phyloP scores from a whole-genome alignment of 306 rosid species.

The Trifolium fragiferum region DNA sequence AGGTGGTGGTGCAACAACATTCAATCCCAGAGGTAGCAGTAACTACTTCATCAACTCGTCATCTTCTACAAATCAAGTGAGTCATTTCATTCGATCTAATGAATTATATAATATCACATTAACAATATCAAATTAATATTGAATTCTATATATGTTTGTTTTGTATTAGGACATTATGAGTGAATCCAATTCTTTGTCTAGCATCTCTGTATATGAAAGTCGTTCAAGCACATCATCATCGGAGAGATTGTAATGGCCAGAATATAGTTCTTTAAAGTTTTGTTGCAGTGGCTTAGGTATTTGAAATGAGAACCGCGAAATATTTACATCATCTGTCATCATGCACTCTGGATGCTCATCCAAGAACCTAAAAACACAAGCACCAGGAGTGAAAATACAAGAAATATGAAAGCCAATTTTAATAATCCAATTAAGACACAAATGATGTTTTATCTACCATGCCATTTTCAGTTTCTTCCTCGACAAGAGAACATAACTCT shows the following conservation, averaged over 20 bases:
- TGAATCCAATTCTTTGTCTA: constrained; percentile 40
- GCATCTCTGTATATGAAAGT: constrained; percentile 52
- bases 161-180: constrained; percentile 50
- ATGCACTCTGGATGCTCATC: no score
- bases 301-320: no score
- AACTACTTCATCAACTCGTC: constrained; percentile 23
- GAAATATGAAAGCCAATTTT: constrained; percentile 23
- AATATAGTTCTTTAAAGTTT: neutral
- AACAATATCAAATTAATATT: constrained; percentile 8
- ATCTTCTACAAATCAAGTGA: constrained; percentile 46
- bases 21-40: constrained; percentile 12
- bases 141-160: neutral
- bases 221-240: constrained; percentile 60
- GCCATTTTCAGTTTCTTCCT: no score
- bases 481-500: no score
- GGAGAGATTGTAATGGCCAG: constrained; percentile 30
- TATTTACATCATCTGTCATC: no score
- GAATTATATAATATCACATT: neutral
- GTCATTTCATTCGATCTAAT: constrained; percentile 12
- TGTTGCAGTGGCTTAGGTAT: constrained; percentile 75
- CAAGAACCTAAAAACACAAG: constrained; percentile 58
- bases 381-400: constrained; percentile 15
- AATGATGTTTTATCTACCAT: no score
- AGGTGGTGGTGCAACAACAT: neutral
- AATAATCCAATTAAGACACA: constrained; percentile 14